Evolutionary conservation across 2,329 filamentous ascomycete genomes (phyloP).

Genomic region (Trichocomaceae sp.): DNA sequence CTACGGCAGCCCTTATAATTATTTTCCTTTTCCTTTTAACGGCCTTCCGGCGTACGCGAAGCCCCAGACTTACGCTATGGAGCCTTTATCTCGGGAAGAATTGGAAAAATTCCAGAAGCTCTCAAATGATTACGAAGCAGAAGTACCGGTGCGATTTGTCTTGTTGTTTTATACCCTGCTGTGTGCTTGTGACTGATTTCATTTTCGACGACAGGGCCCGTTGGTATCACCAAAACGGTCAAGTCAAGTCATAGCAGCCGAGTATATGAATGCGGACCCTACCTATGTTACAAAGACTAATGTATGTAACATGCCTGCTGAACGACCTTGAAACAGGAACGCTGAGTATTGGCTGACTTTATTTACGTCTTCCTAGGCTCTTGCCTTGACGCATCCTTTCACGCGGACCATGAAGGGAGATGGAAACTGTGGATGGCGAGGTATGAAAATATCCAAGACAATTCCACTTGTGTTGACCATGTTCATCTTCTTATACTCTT

Average conservation of each 20-base stretch:
- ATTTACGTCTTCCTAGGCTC: slow-evolving; percentile 48
- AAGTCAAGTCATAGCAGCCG: slow-evolving; percentile 68
- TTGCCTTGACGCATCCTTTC: slow-evolving; percentile 77
- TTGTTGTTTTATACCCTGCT: not conserved
- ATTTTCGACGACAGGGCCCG: slow-evolving; percentile 57
- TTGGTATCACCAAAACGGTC: slow-evolving; percentile 72
- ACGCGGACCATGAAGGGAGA: slow-evolving; percentile 86
- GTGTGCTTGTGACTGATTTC: slow-evolving; percentile 19
- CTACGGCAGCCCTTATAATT: slow-evolving; percentile 15
- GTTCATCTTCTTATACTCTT: slow-evolving; percentile 2
- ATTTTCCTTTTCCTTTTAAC: slow-evolving; percentile 21
- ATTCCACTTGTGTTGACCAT: not conserved
- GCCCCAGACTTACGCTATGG: slow-evolving; percentile 27
- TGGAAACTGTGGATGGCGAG: slow-evolving; percentile 96
- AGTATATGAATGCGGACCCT: slow-evolving; percentile 84
- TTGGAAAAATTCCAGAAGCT: slow-evolving; percentile 57
- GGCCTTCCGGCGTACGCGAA: slow-evolving; percentile 15
- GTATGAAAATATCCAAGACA: slow-evolving; percentile 48
- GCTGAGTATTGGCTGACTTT: not conserved
- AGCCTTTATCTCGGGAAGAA: slow-evolving; percentile 44
- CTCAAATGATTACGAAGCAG: slow-evolving; percentile 55
- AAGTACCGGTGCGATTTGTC: slow-evolving; percentile 44
- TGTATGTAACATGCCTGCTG: slow-evolving; percentile 43
- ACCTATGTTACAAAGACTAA: slow-evolving; percentile 80
- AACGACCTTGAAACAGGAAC: no score